Evolutionary conservation across 1,139 yeast genomes (phyloP), one percentile per base, ranked within the genome.

Genomic region (Yamadazyma friedrichii): DNA sequence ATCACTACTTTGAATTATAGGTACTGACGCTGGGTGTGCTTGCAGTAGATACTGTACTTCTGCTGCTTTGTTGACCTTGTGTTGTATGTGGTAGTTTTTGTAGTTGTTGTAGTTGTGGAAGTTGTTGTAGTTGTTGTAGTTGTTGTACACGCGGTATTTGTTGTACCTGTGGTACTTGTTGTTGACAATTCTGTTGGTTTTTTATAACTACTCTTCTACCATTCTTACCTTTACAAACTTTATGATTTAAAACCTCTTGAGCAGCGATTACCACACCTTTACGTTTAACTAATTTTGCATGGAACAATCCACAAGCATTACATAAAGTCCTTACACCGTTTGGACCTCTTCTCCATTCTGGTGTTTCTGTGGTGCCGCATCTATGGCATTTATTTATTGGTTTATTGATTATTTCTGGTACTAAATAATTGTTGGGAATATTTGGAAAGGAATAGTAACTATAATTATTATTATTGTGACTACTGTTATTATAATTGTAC

Each of bases 341-440:
- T 2, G 96, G 96, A 0, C 96, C 96, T 42, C 89, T 73, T 50
- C 96, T 71, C 96, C 96, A 88, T 64, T 88, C 96, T 1, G 96
- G 95, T 1, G 96, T 88, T 46, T 83, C 88, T 2, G 78, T 75
- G n/a, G 86, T 82, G 15, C 84, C 86, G 60, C 96, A 88, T 48
- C 68, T 51, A 38, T 63, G 67, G 45, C 68, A 63, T 49, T 61
- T 64, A 45, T 68, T 66, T 27, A 58, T 55, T 9, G 70, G 70
- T 45, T 66, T 66, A 42, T 65, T 63, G 28, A 66, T 61, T 13
- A 67, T 64, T 48, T 65, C 72, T 1, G 72, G 70, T 3, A 57
- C 52, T 34, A 59, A 52, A 40, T 48, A 60, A 31, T 57, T 61
- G 17, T 42, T 39, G 4, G 46, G 44, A 22, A 44, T 48, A 31